Conservation (phyloP, 1,284 basidiomycete species). For the Bondarzewia mesenterica region DNA sequence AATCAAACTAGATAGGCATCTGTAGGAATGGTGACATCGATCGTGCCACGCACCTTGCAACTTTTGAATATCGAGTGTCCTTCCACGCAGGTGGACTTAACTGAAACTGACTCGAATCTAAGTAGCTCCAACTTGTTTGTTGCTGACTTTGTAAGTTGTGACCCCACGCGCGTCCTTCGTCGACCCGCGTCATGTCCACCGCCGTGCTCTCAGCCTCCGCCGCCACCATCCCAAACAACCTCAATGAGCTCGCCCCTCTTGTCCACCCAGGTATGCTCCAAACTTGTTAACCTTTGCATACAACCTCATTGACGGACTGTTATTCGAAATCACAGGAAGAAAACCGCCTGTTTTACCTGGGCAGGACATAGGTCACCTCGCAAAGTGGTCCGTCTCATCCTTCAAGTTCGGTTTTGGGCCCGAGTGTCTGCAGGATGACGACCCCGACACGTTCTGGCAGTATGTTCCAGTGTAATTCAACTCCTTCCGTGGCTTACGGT, state of each 20-base stretch:
- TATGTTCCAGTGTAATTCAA: conserved; percentile 34
- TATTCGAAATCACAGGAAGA: conserved; percentile 18
- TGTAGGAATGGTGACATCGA: no score
- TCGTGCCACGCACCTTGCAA: no score
- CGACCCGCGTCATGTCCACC: background rate
- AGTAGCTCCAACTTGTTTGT: background rate
- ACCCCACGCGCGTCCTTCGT: no score
- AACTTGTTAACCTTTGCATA: no score
- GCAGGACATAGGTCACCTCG: conserved; percentile 79
- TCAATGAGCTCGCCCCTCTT: conserved; percentile 12
- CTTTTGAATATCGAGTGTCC: no score
- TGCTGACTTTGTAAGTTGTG: no score
- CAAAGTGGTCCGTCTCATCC: conserved; percentile 95
- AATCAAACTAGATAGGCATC: no score
- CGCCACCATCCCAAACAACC: background rate
- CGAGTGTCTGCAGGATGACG: conserved; percentile 82
- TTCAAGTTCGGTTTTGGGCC: conserved; percentile 96
- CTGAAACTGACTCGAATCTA: background rate
- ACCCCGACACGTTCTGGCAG: conserved; percentile 98
- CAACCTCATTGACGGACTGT: no score
- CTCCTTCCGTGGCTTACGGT: background rate
- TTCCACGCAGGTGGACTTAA: background rate
- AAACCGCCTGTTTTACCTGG: conserved; percentile 47
- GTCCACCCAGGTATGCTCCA: conserved; percentile 10
- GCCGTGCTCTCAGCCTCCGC: background rate